Percentiles rank a stretch among this genome's conserved stretches.
Conservation (phyloP, 2,329 filamentous ascomycete species). For the Xylaria digitata region DNA sequence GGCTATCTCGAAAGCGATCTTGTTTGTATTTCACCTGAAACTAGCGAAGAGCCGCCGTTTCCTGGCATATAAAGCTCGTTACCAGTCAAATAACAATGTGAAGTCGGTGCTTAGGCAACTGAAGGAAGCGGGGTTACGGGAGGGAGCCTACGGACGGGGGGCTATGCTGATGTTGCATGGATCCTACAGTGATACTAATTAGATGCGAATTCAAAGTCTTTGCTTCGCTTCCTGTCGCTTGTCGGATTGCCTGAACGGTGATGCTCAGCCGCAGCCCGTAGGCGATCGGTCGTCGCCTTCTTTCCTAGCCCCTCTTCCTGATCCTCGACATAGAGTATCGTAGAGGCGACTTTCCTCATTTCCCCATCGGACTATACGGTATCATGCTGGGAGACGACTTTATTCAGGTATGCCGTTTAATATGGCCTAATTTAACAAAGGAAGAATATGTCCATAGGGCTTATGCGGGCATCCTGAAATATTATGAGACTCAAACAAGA, state of each 20-base stretch:
- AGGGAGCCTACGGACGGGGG: conserved; percentile 15
- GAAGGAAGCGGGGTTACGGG: conserved; percentile 26
- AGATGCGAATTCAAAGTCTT: not conserved
- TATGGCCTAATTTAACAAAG: conserved; percentile 31
- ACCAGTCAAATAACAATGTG: not conserved
- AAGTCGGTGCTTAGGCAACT: not conserved
- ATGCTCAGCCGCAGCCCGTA: conserved; percentile 11
- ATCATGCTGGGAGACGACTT: conserved; percentile 25
- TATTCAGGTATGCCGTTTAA: conserved; percentile 21
- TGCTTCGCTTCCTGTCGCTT: not conserved
- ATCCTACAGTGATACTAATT: not conserved
- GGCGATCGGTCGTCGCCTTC: not conserved
- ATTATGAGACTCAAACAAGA: conserved; percentile 24
- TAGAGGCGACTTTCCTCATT: not conserved
- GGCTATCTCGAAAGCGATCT: not conserved
- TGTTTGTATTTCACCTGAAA: not conserved
- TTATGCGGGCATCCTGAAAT: conserved; percentile 16
- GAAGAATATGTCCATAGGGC: conserved; percentile 25
- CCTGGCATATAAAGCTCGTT: not conserved
- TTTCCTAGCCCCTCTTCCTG: not conserved
- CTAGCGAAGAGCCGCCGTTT: not conserved
- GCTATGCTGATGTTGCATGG: conserved; percentile 3
- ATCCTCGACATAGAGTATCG: not conserved
- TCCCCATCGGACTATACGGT: not conserved
- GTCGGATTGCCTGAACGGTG: not conserved